Evolutionary conservation across 305 asterid genomes (phyloP).

Genomic region (Caryopteris hybrid): DNA sequence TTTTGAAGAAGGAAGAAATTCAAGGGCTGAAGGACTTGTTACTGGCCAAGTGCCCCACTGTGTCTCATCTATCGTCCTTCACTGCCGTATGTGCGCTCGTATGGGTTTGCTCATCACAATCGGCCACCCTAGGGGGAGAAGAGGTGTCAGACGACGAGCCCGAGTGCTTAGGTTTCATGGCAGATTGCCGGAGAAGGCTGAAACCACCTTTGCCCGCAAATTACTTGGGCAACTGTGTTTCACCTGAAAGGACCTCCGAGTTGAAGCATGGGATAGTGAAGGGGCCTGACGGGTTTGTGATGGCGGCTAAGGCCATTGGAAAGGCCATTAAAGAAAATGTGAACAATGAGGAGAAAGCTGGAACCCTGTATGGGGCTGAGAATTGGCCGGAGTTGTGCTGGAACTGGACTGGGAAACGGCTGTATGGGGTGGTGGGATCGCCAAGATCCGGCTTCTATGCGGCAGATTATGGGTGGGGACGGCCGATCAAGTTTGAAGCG

Average conservation of each 20-base stretch:
- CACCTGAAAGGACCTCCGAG: not conserved
- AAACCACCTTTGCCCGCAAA: conserved; percentile 21
- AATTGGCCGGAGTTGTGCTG: conserved; percentile 1
- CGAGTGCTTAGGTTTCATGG: conserved; percentile 13
- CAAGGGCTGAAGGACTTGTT: conserved; percentile 14
- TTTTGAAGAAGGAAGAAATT: too few relatives aligned
- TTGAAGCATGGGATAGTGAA: not conserved
- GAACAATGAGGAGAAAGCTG: conserved; percentile 13
- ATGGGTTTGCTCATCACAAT: conserved; percentile 23
- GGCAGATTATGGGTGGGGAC: conserved; percentile 31
- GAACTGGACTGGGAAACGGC: not conserved
- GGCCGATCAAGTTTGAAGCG: conserved; percentile 2
- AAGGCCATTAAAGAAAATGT: conserved; percentile 1
- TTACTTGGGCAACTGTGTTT: conserved; percentile 28
- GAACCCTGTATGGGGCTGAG: conserved; percentile 11
- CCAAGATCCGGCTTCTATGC: conserved; percentile 15
- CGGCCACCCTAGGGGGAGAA: not conserved
- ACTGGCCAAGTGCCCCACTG: not conserved
- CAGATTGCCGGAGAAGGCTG: conserved; percentile 16
- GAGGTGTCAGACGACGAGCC: not conserved
- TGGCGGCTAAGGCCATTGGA: conserved; percentile 16
- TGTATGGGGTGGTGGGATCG: conserved; percentile 20
- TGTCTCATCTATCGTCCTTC: conserved; percentile 16
- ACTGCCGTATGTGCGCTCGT: conserved; percentile 11
- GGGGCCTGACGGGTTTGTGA: conserved; percentile 5